Evolutionary conservation across 106 monocot genomes (phyloP), one percentile per base, ranked within the genome.

Genomic region (Hemerocallis citrina): DNA sequence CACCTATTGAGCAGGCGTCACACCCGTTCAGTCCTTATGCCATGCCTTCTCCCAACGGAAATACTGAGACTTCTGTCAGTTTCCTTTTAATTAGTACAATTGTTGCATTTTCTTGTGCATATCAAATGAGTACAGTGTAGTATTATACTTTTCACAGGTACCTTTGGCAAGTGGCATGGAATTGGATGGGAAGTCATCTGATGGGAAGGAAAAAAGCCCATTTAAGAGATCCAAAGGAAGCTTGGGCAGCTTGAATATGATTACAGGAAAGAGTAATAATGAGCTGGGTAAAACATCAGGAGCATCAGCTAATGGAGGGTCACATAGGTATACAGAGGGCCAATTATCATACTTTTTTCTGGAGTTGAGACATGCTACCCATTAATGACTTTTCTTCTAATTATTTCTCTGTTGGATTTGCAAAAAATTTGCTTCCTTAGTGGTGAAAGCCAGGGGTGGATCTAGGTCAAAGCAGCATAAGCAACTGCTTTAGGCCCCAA

Each of bases 191-290:
- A 87, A 82, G 64, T 63, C 78, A 68, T 59, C 63, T 58, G 72
- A 87, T 48, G 86, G 74, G 62, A 86, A 86, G 68, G 81, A 77
- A 52, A 81, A 67, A 76, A 79, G 72, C 48, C 69, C 35, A 32
- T 40, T 73, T 15, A 82, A 82, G 68, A 73, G 65, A 82, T 69
- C 73, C 7, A 87, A 76, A 73, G 82, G 78, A 57, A 81, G 86
- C 66, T 72, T 82, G 47, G 81, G 81, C 19, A 87, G 78, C 75
- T 63, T 81, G 55, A 82, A 82, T 68, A 78, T 73, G 75, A 75
- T 79, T 67, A 75, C 82, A 42, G 82, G 82, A 55, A 87, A 81
- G 65, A 78, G 21, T 52, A 65, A 58, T 59, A 76, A 69, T 55
- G 75, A 82, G 34, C 43, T 34, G 22, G 57, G 72, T 48, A 82